Evolutionary conservation across 1,284 basidiomycete species (phyloP).

Genomic region (Vanrija sp.): DNA sequence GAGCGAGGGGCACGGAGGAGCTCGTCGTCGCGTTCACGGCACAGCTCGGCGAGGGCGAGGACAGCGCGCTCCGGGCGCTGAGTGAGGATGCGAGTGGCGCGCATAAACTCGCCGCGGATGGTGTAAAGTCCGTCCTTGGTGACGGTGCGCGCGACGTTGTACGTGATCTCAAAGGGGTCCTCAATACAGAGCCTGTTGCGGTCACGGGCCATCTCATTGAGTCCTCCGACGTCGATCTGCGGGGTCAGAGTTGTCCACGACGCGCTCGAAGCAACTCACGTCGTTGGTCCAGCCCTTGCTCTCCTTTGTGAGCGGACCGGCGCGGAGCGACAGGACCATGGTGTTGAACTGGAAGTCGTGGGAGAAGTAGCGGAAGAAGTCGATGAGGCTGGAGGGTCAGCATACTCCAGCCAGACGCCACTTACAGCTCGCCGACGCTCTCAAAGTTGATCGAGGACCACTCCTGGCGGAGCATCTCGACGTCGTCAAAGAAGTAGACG

Average conservation of each 20-base stretch:
- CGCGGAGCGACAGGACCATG: conserved; percentile 85
- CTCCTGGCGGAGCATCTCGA: conserved; percentile 76
- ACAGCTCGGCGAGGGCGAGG: conserved; percentile 73
- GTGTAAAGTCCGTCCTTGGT: conserved; percentile 95
- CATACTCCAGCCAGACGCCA: conserved; percentile 11
- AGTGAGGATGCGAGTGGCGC: conserved; percentile 78
- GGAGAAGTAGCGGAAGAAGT: conserved; percentile 96
- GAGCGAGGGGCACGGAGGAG: conserved; percentile 48
- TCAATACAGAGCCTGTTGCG: conserved; percentile 91
- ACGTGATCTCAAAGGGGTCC: conserved; percentile 94
- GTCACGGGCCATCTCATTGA: conserved; percentile 70
- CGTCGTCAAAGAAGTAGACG: conserved; percentile 97
- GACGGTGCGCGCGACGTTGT: conserved; percentile 93
- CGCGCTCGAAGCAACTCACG: conserved; percentile 53
- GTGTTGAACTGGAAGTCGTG: conserved; percentile 90
- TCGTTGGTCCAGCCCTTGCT: conserved; percentile 91
- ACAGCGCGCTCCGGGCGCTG: conserved; percentile 75
- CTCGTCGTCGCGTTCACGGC: conserved; percentile 55
- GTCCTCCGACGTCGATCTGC: conserved; percentile 51
- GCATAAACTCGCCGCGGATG: conserved; percentile 97
- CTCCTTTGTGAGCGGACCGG: conserved; percentile 84
- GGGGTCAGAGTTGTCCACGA: conserved; percentile 47
- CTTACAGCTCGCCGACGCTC: conserved; percentile 84
- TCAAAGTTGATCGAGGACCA: conserved; percentile 94
- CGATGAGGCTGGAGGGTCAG: conserved; percentile 65